Evolutionary conservation across 106 monocot species (phyloP).

Genomic region (Dioscorea dumetorum): DNA sequence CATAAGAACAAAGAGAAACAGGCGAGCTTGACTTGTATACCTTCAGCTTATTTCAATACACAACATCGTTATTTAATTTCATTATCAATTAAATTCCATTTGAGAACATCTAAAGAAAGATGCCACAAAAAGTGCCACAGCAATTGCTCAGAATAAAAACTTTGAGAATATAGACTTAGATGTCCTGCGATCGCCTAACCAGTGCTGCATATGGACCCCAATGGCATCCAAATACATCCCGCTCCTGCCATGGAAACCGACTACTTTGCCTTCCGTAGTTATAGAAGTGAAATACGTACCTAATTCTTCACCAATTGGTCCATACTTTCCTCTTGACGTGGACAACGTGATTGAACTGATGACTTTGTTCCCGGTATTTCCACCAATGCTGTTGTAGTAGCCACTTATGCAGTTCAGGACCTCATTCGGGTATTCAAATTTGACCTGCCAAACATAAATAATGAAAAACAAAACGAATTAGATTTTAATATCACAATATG

Average conservation of each 20-base stretch:
- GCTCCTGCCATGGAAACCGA: conserved; percentile 40
- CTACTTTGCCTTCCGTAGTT: conserved; percentile 32
- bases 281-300: conserved; percentile 40
- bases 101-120: too few species aligned
- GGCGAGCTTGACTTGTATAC: too few species aligned
- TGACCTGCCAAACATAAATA: conserved; percentile 25
- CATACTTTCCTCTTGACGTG: conserved; percentile 35
- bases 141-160: conserved; percentile 16
- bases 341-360: conserved; percentile 31
- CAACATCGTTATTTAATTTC: too few species aligned
- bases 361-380: conserved; percentile 6
- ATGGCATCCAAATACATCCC: conserved; percentile 32
- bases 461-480: background rate
- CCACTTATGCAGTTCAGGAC: conserved; percentile 28
- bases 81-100: too few species aligned
- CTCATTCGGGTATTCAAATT: conserved; percentile 36
- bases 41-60: too few species aligned
- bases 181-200: conserved; percentile 24
- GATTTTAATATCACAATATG: too few species aligned
- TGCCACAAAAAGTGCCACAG: too few species aligned
- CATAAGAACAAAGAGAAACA: too few species aligned
- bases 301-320: conserved; percentile 33
- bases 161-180: conserved; percentile 14
- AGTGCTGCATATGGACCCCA: conserved; percentile 40
- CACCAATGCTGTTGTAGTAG: conserved; percentile 16